A percentile compares a stretch with the other conserved stretches of the same genome.
phyloP scores from a whole-genome alignment of 169 alveolate species.

The Plasmodium berghei region DNA sequence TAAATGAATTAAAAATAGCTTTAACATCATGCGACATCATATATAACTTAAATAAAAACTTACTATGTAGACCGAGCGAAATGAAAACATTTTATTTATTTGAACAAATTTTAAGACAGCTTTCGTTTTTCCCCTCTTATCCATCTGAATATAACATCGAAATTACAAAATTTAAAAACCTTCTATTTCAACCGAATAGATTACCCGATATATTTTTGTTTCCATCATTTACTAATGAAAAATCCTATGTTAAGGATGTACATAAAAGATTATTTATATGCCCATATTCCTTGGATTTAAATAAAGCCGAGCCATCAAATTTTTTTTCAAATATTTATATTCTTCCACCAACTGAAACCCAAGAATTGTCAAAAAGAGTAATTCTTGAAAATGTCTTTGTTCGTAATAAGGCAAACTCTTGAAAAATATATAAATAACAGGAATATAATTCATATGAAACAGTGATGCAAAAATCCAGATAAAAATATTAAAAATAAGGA shows the following conservation, averaged over 20 bases:
- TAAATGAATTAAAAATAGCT: conserved; percentile 75
- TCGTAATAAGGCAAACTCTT: conserved; percentile 11
- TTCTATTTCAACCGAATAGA: conserved; percentile 69
- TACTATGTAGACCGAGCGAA: conserved; percentile 74
- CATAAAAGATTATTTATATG: conserved; percentile 74
- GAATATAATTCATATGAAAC: not conserved
- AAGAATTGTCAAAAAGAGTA: conserved; percentile 67
- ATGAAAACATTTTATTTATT: conserved; percentile 52
- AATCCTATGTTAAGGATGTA: conserved; percentile 59
- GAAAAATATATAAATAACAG: not conserved
- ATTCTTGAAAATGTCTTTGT: conserved; percentile 69
- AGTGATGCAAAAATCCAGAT: not conserved
- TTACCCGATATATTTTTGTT: conserved; percentile 71
- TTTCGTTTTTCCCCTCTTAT: conserved; percentile 69
- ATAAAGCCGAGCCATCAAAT: conserved; percentile 65
- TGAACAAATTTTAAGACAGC: conserved; percentile 73
- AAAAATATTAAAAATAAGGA: not conserved
- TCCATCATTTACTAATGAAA: conserved; percentile 72
- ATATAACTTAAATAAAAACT: conserved; percentile 46
- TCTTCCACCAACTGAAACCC: conserved; percentile 46
- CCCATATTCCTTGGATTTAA: conserved; percentile 69
- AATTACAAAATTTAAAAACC: conserved; percentile 67
- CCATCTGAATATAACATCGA: conserved; percentile 76
- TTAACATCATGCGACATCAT: conserved; percentile 74
- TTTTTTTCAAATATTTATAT: conserved; percentile 69